Evolutionary conservation across 2,329 filamentous ascomycete species (phyloP), one percentile per base, ranked within the genome.

Genomic region (Calonectria henricotiae): DNA sequence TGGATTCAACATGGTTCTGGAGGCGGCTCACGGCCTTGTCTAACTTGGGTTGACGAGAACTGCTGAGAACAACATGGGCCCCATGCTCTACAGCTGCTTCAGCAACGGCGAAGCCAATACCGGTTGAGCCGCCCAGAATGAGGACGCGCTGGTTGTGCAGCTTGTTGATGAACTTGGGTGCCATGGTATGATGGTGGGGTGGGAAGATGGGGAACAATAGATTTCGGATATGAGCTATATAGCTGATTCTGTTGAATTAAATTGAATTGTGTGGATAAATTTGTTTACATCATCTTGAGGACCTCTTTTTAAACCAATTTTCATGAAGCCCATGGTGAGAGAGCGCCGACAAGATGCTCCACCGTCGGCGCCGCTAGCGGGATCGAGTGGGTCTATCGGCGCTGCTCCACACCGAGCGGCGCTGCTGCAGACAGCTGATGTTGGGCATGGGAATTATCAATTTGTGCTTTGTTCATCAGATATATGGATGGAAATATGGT

Each of bases 21-120:
- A 92, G 83, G 25, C 79, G 77, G 1, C 77, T 73, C 67, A 90
- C 77, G 12, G 89, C 85, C 0, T 78, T 76, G 37, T 85, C 76
- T 43, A 93, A 79, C 55, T 86, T 87, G 35, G 79, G 64, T 11
- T 83, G 79, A 65, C 85, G 88, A 3, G 90, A 92, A 3, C 88
- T 90, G n/a, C 88, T 87, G 76, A 93, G 86, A 54, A 84, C 86
- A 17, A 93, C 87, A n/a, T 78, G 79, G 44, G 87, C 88, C 39
- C 89, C 89, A 68, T 86, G 82, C 64, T 88, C 87, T 47, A 92
- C 78, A 15, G 84, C 82, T 2, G 86, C 87, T 82, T 91, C 87
- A 62, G 91, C 90, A 12, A 90, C 88, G 65, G 82, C 85, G 72
- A 86, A 89, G 37, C 91, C 91, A 46, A 93, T 90, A 62, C 91